Conservation (phyloP, 768 basidiomycete genomes). For the Russula dissimulans region DNA sequence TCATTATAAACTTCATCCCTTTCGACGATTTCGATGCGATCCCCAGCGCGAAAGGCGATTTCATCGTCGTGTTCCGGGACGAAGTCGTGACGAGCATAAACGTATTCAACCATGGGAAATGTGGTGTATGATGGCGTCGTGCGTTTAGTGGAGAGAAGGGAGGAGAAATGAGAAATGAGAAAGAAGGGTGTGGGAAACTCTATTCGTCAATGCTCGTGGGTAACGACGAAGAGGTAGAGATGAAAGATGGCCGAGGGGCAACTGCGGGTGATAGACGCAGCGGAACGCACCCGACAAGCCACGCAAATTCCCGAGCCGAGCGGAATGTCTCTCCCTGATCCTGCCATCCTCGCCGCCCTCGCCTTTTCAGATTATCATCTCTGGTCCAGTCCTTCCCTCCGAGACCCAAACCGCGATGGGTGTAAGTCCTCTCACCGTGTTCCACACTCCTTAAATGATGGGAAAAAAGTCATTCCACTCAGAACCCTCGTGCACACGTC, state of each 20-base stretch:
- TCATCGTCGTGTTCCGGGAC: constrained; percentile 92
- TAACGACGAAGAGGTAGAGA: neutral
- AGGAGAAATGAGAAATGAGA: neutral
- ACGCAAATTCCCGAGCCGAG: neutral
- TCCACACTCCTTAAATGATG: no score
- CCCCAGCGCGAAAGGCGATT: constrained; percentile 74
- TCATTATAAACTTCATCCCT: constrained; percentile 89
- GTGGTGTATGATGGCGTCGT: no score
- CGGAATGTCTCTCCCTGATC: neutral
- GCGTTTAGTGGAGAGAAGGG: neutral
- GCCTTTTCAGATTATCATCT: constrained; percentile 64
- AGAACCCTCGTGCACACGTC: constrained; percentile 41
- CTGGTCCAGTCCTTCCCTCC: constrained; percentile 52
- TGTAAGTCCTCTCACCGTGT: constrained; percentile 34
- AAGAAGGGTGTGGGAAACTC: neutral
- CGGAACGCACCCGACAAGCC: neutral
- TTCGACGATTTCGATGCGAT: constrained; percentile 83
- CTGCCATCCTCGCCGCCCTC: constrained; percentile 40
- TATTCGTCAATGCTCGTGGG: neutral
- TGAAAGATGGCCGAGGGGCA: neutral
- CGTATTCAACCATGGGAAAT: constrained; percentile 63
- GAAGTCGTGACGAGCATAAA: constrained; percentile 85
- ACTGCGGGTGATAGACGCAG: neutral
- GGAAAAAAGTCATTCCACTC: constrained; percentile 25
- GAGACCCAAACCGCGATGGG: constrained; percentile 37